phyloP scores from a whole-genome alignment of 2,329 filamentous ascomycete species.

The Ceratocystis variospora region DNA sequence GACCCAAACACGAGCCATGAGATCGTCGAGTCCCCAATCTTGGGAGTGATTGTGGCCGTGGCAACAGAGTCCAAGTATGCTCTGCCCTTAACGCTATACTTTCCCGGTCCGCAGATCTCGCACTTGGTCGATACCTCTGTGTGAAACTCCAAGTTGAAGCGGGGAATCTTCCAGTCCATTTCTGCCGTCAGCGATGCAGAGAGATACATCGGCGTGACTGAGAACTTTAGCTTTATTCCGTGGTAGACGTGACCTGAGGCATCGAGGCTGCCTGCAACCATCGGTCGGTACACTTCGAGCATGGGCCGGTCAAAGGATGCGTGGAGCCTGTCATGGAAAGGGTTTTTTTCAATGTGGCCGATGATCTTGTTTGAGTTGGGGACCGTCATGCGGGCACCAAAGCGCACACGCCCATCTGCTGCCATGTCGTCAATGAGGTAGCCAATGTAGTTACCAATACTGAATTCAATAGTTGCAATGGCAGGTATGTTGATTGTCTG shows the following conservation, averaged over 20 bases:
- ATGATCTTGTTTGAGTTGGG: constrained; percentile 11
- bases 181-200: background rate
- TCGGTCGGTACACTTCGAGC: constrained; percentile 5
- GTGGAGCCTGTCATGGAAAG: background rate
- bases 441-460: constrained; percentile 11
- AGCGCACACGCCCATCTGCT: background rate
- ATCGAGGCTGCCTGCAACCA: constrained; percentile 8
- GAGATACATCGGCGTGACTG: background rate
- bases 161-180: constrained; percentile 10
- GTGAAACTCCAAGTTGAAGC: background rate
- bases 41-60: constrained; percentile 4
- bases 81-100: background rate
- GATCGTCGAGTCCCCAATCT: background rate
- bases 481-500: background rate
- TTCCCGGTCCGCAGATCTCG: constrained; percentile 6
- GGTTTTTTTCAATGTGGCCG: background rate
- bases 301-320: background rate
- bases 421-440: constrained; percentile 10
- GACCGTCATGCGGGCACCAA: constrained; percentile 15
- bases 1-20: constrained; percentile 3
- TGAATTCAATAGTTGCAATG: background rate
- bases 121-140: constrained; percentile 7
- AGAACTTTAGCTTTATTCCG: background rate
- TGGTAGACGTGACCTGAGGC: constrained; percentile 4
- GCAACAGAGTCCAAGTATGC: background rate